These are phyloP conservation scores for Pestalotiopsis sp. DNA, from an alignment of 2,329 filamentous ascomycete genomes.

Conservation along the genomic window DNA sequence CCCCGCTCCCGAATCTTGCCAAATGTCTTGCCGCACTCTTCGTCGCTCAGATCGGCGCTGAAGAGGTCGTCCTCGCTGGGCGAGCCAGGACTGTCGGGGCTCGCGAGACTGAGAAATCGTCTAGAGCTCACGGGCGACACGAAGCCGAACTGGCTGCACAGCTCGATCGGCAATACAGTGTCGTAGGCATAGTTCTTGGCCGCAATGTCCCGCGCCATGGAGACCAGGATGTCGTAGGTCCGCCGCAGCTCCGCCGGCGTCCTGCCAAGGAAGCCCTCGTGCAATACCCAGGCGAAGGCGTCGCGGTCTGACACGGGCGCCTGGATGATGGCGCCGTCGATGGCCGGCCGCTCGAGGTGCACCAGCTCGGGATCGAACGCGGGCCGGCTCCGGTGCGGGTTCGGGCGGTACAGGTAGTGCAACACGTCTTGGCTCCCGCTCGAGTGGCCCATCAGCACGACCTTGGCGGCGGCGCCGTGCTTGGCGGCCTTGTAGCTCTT, in stretches of 20 bases:
- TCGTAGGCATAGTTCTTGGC: background rate
- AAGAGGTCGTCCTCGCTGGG: conserved; percentile 1
- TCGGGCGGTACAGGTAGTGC: background rate
- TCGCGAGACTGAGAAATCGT: conserved; percentile 1
- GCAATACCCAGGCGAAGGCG: background rate
- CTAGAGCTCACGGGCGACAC: background rate
- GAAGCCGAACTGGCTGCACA: background rate
- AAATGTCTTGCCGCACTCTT: background rate
- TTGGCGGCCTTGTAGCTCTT: conserved; percentile 2
- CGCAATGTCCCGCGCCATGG: background rate
- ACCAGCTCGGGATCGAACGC: conserved; percentile 4
- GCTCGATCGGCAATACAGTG: background rate
- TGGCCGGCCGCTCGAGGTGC: background rate
- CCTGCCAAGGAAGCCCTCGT: background rate
- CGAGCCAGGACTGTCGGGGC: background rate
- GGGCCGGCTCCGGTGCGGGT: background rate
- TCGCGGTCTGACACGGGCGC: conserved; percentile 2
- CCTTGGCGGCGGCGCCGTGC: background rate
- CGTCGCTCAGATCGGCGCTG: conserved; percentile 7
- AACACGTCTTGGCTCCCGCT: conserved; percentile 4
- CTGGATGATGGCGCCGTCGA: conserved; percentile 2
- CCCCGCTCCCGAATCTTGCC: background rate
- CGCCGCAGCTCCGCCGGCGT: background rate
- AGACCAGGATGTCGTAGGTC: background rate
- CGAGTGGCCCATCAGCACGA: conserved; percentile 8